Base-by-base conservation (phyloP, 352 stramenopile species). In the Albugo candida region DNA sequence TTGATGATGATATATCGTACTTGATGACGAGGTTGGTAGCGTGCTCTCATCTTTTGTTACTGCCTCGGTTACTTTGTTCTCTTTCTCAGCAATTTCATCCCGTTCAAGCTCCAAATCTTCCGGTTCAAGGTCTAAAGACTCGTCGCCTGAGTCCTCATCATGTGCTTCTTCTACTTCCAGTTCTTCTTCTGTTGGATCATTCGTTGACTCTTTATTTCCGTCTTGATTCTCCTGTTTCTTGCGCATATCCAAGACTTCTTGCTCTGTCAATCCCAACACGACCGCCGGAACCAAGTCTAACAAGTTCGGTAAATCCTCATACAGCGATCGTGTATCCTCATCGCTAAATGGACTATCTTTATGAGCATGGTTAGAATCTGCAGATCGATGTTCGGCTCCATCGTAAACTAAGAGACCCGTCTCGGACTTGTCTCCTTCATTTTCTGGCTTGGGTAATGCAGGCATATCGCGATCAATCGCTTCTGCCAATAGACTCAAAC, bases 301-400 rank as follows among this genome's bases (percentile, higher is more conserved):
- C 24, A 98, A 64, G 58, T 98, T 87, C 12, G 94, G 93, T 47
- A 98, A 58, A 60, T 98, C 92, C 61, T 95, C 86, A 57, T 98
- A 98, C 69, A 98, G 98, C 5, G 73, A 78, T 2, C 89, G 78
- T 34, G 84, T 97, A 46, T 97, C 91, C 59, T 97, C 89, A 52
- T 97, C 92, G 53, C 97, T 92, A 52, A 97, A 98, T 1, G 92
- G 83, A n/a, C 69, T 69, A 17, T 74, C 72, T 48, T 82, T 59
- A 86, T 72, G 46, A 79, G 62, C 11, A 70, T 56, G 44, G 17
- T 24, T 8, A 83, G 78, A 31, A 61, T 65, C 54, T 43, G 38
- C 38, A 0, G 60, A 52, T 48, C 62, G 67, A 70, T 87, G 73
- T 40, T 85, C 73, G 38, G 61, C 64, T 2, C 65, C 67, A 56